Base-by-base conservation (phyloP, 345 rosid species). In the Mangifera indica region DNA sequence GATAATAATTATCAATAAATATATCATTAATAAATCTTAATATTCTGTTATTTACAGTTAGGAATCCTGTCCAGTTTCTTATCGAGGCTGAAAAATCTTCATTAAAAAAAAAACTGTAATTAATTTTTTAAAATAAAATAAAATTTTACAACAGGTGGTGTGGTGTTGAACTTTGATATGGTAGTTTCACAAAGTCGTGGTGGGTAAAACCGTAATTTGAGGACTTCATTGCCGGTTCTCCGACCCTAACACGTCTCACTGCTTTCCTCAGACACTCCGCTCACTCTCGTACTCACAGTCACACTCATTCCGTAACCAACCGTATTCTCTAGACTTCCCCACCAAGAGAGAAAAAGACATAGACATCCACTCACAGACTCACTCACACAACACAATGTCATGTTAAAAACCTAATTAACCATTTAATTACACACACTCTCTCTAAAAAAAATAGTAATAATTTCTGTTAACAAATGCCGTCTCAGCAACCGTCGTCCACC, bases 381-480 rank as follows among this genome's bases (percentile, higher is more conserved):
- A 29, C 32, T 29, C 21, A 49, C 75, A 45, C 67, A 63, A 70
- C 80, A 37, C 20, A 22, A 55, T 55, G 59, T 55, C 22, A 10
- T 58, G 15, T 10, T 20, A 62, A 34, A 49, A 52, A 72, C 59
- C 59, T 63, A 32, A 25, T 61, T 7, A 37, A 26, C 20, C 53
- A 14, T 53, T 37, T 63, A 17, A 59, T 77, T 40, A 60, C 67
- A 52, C 46, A 29, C 60, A 49, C 66, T 56, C 67, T 17, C 42
- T 52, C 45, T 17, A 55, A 54, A 21, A 20, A 70, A 82, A 75
- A 79, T n/a, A n/a, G n/a, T n/a, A n/a, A n/a, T n/a, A n/a, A n/a
- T n/a, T n/a, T n/a, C n/a, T n/a, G n/a, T 62, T 37, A 49, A 59
- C 77, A 59, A 20, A 83, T 83, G 86, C 78, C 78, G 71, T 49